These are phyloP conservation scores for Suhomyces vadensis DNA, from an alignment of 805 yeast genomes.

Conservation along the genomic window DNA sequence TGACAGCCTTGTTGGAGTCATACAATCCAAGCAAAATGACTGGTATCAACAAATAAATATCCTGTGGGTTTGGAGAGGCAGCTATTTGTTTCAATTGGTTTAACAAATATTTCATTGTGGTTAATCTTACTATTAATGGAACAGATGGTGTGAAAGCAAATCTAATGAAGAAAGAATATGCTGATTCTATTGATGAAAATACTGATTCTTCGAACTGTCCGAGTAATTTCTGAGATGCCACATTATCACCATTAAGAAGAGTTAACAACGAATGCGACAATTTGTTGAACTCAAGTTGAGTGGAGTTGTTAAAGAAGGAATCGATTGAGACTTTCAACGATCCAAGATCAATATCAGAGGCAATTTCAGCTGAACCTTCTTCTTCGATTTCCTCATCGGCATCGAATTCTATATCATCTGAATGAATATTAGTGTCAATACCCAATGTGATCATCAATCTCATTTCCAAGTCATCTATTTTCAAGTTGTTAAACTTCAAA, in stretches of 20 bases:
- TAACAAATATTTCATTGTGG: constrained; percentile 46
- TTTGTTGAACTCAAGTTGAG: constrained; percentile 42
- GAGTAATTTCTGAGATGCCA: constrained; percentile 15
- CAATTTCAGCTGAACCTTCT: constrained; percentile 19
- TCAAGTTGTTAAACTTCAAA: constrained; percentile 20
- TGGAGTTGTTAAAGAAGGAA: constrained; percentile 37
- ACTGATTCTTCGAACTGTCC: constrained; percentile 17
- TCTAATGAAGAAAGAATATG: constrained; percentile 60
- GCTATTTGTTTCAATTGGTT: constrained; percentile 31
- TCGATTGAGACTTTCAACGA: constrained; percentile 15
- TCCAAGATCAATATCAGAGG: constrained; percentile 17
- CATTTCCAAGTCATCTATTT: constrained; percentile 48
- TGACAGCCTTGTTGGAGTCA: constrained; percentile 52
- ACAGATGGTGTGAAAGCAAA: constrained; percentile 55
- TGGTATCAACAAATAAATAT: constrained; percentile 59
- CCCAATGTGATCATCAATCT: constrained; percentile 63
- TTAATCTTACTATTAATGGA: constrained; percentile 57
- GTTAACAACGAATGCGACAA: constrained; percentile 43
- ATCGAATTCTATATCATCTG: constrained; percentile 35
- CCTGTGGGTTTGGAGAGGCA: constrained; percentile 25
- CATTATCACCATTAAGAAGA: constrained; percentile 1
- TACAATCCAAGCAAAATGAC: constrained; percentile 53
- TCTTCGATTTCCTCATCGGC: constrained; percentile 15
- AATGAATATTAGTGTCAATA: constrained; percentile 20
- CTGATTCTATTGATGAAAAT: constrained; percentile 43